Evolutionary conservation across 2,329 filamentous ascomycete species (phyloP), one percentile per base, ranked within the genome.

Genomic region (Sordariomycetes sp.): DNA sequence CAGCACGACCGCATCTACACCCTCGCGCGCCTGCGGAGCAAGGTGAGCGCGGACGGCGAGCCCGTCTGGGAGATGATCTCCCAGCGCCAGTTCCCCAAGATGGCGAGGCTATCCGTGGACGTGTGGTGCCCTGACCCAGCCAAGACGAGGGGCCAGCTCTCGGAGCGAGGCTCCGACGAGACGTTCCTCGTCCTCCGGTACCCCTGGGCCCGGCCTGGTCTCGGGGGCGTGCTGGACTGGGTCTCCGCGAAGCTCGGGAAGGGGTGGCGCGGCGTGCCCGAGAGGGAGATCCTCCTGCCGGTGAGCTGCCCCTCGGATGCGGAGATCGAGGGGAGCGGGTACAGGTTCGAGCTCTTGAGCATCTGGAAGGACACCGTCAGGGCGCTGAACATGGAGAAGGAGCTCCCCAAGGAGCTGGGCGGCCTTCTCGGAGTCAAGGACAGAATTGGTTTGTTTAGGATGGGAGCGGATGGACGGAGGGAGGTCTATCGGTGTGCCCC

Each of bases 1-100:
- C 81, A 87, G 68, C 88, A 87, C 70, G 91, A 97, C 71, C 83
- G 90, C 6, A 81, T 93, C 64, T 96, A 91, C 74, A 87, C 84
- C 54, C 89, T 97, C 68, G 90, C 88, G 1, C 87, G 92, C 69
- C 75, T 80, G 61, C 75, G 74, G 46, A 34, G 58, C 16, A 40
- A 59, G 51, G 58, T 53, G 34, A 52, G 24, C 65, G 67, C 70
- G 35, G 71, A 69, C 59, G 69, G 73, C 59, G 66, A 70, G 54
- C 77, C 76, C 63, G 71, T 72, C 25, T 94, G 89, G 89, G 78
- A 84, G 16, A 86, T 89, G 67, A 76, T 90, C 68, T 90, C 88
- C 0, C 82, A 85, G 67, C 76, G 87, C 59, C 80, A 87, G 63
- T 85, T 84, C 63, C 84, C 90, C 1, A 79, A 79, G 50, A 77